Evolutionary conservation across 2,329 filamentous ascomycete species (phyloP).

Genomic region (Aspergillus arachidicola): DNA sequence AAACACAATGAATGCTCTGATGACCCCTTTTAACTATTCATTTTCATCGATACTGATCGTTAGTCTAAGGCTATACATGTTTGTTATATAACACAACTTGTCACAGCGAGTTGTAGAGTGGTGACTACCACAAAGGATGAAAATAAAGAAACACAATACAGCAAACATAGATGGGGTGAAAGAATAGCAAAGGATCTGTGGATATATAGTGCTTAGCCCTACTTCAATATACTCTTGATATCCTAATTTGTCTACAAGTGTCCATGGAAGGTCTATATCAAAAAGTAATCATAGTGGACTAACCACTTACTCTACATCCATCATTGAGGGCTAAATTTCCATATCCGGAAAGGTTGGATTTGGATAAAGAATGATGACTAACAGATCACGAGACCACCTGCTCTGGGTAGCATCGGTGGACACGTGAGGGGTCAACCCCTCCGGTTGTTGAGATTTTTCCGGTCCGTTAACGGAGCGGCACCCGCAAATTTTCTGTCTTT

Average conservation of each 20-base stretch:
- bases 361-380: too few species aligned
- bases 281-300: not conserved
- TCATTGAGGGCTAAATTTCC: not conserved
- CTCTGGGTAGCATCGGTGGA: not conserved
- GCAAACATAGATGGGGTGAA: not conserved
- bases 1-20: not conserved
- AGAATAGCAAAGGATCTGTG: not conserved
- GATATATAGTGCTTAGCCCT: not conserved
- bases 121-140: not conserved
- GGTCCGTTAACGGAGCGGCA: constrained; percentile 20
- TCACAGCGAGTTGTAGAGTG: not conserved
- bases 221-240: not conserved
- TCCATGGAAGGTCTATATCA: not conserved
- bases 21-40: not conserved
- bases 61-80: not conserved
- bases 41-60: not conserved
- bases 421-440: constrained; percentile 6
- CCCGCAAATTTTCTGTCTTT: constrained; percentile 22
- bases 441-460: constrained; percentile 15
- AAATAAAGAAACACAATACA: not conserved
- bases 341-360: not conserved
- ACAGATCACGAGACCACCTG: not conserved
- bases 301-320: not conserved
- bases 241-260: not conserved
- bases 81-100: not conserved